Percentiles rank a stretch among this genome's conserved stretches.
These are phyloP conservation scores for Epichloe gansuensis DNA, from an alignment of 2,329 filamentous ascomycete genomes.

Conservation along the genomic window DNA sequence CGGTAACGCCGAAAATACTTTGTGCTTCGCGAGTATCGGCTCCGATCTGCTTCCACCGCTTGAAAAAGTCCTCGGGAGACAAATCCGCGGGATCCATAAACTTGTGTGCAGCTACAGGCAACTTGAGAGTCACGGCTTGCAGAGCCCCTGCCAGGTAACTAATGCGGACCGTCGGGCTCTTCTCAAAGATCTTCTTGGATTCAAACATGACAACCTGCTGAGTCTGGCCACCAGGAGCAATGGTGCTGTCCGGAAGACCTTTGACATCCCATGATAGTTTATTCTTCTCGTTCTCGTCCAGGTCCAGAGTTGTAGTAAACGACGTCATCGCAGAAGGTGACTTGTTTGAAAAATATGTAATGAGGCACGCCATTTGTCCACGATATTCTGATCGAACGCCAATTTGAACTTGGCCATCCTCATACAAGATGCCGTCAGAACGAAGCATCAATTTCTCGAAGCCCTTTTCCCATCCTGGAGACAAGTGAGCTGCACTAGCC, in stretches of 20 bases:
- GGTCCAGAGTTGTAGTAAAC: constrained; percentile 87
- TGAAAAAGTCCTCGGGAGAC: constrained; percentile 90
- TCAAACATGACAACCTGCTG: constrained; percentile 96
- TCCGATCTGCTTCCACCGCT: constrained; percentile 97
- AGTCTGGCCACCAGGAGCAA: constrained; percentile 63
- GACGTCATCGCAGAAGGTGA: constrained; percentile 73
- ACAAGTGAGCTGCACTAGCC: constrained; percentile 82
- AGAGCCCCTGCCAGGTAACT: constrained; percentile 89
- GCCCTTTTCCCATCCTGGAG: constrained; percentile 86
- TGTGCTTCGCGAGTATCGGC: constrained; percentile 79
- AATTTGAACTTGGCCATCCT: constrained; percentile 88
- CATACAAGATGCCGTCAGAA: constrained; percentile 80
- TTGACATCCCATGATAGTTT: constrained; percentile 79
- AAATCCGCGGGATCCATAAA: constrained; percentile 93
- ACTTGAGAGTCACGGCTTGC: constrained; percentile 81
- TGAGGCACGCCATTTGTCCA: constrained; percentile 87
- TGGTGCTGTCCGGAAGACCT: constrained; percentile 71
- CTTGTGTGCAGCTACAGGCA: constrained; percentile 82
- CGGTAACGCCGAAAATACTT: constrained; percentile 60
- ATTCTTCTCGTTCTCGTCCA: constrained; percentile 52
- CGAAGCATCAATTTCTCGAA: constrained; percentile 72
- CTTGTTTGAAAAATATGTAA: constrained; percentile 94
- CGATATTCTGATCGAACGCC: constrained; percentile 90
- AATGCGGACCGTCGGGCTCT: constrained; percentile 82
- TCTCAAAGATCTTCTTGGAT: constrained; percentile 65